These are phyloP conservation scores for Galerina sulciceps DNA, from an alignment of 768 basidiomycete genomes.

Conservation along the genomic window DNA sequence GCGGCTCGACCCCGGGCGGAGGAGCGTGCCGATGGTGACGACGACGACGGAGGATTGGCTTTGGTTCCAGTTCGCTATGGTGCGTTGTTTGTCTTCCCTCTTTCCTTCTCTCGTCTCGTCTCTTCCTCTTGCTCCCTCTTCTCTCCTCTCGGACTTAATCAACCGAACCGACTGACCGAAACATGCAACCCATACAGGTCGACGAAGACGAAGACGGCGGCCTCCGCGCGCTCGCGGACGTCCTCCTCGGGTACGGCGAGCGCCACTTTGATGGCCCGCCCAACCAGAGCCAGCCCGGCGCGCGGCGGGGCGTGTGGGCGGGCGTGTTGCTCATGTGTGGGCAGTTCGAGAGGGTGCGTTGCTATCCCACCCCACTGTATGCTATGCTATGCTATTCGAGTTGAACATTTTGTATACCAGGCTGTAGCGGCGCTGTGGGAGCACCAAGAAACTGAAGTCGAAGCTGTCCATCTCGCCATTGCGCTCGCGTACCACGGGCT, in stretches of 20 bases:
- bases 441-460: slow-evolving; percentile 84
- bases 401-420: no score
- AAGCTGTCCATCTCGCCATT: slow-evolving; percentile 93
- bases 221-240: slow-evolving; percentile 74
- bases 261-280: slow-evolving; percentile 78
- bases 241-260: slow-evolving; percentile 77
- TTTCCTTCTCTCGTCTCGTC: no score
- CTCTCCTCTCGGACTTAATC: neutral
- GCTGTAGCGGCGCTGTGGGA: slow-evolving; percentile 92
- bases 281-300: slow-evolving; percentile 60
- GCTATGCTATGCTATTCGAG: no score
- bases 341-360: slow-evolving; percentile 90
- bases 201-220: slow-evolving; percentile 85
- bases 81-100: slow-evolving; percentile 20
- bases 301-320: slow-evolving; percentile 75
- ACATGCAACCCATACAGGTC: slow-evolving; percentile 44
- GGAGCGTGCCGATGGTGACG: slow-evolving; percentile 84
- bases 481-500: slow-evolving; percentile 93
- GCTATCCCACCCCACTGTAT: no score
- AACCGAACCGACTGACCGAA: neutral
- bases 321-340: slow-evolving; percentile 88
- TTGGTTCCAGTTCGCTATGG: slow-evolving; percentile 95
- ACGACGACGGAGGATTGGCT: slow-evolving; percentile 97
- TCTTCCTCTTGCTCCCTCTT: no score
- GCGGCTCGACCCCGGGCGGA: slow-evolving; percentile 80